phyloP scores from a whole-genome alignment of 345 rosid species.

The Gossypium raimondii region DNA sequence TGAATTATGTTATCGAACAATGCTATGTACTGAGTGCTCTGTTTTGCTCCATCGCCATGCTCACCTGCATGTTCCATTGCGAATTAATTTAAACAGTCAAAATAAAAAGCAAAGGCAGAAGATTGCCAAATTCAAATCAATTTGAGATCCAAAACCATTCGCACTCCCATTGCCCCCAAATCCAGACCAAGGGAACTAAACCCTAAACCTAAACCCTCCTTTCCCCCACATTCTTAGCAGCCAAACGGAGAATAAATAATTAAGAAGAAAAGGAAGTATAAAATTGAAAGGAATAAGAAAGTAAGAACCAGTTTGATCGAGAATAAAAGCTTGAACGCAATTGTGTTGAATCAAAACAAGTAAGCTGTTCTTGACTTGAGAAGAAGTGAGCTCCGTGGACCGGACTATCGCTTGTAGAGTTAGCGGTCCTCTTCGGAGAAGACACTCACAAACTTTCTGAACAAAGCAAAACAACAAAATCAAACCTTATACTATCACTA shows the following conservation, averaged over 20 bases:
- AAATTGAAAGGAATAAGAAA: not conserved
- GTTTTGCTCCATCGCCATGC: slow-evolving; percentile 39
- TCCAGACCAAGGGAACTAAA: not conserved
- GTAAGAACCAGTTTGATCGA: slow-evolving; percentile 37
- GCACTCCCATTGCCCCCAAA: not conserved
- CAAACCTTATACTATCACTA: not conserved
- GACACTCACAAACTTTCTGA: slow-evolving; percentile 86
- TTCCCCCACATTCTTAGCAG: not conserved
- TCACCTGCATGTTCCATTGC: slow-evolving; percentile 33
- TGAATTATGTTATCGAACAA: slow-evolving; percentile 65
- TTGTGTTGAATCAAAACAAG: slow-evolving; percentile 9
- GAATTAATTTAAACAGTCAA: not conserved
- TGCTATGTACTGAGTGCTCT: slow-evolving; percentile 46
- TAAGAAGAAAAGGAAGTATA: not conserved
- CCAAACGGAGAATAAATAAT: not conserved
- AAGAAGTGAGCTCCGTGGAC: slow-evolving; percentile 35
- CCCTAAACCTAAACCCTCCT: not conserved
- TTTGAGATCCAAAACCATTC: not conserved
- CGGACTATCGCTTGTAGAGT: slow-evolving; percentile 42
- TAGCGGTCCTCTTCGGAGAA: slow-evolving; percentile 62
- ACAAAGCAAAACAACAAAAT: not conserved
- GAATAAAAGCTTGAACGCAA: slow-evolving; percentile 57
- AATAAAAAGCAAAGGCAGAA: not conserved
- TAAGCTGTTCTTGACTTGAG: slow-evolving; percentile 58
- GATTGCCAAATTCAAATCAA: not conserved